Evolutionary conservation across 768 basidiomycete genomes (phyloP).

Genomic region (Kwoniella dejecticola): DNA sequence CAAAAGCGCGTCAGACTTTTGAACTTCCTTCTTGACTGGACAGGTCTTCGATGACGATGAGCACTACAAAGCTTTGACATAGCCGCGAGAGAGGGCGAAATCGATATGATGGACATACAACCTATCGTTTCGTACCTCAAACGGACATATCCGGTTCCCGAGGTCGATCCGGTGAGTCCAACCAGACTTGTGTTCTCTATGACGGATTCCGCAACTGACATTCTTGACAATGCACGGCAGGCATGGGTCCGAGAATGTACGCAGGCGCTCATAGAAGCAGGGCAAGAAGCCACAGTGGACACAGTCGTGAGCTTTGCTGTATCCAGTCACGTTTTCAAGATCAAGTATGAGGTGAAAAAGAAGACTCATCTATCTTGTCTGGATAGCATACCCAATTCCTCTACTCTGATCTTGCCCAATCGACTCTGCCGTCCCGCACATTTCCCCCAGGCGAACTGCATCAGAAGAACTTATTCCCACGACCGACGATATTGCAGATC

Average conservation of each 20-base stretch:
- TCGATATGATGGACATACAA: constrained; percentile 28
- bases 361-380: background rate
- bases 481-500: constrained; percentile 63
- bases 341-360: background rate
- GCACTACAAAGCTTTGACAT: background rate
- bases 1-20: background rate
- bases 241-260: constrained; percentile 35
- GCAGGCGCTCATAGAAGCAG: constrained; percentile 24
- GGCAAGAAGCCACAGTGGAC: constrained; percentile 16
- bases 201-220: too few species aligned
- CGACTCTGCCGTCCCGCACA: constrained; percentile 35
- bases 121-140: constrained; percentile 22
- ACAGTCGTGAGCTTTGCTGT: constrained; percentile 24
- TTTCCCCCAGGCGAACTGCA: constrained; percentile 28
- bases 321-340: background rate
- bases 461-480: constrained; percentile 30
- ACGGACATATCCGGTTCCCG: constrained; percentile 31
- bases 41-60: background rate
- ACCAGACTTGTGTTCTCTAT: too few species aligned
- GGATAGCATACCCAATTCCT: constrained; percentile 43
- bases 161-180: constrained; percentile 35
- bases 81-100: too few species aligned
- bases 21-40: background rate
- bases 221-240: constrained; percentile 12
- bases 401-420: constrained; percentile 42